Base-by-base conservation (phyloP, 2,329 filamentous ascomycete genomes). In the Fusarium nodosum region DNA sequence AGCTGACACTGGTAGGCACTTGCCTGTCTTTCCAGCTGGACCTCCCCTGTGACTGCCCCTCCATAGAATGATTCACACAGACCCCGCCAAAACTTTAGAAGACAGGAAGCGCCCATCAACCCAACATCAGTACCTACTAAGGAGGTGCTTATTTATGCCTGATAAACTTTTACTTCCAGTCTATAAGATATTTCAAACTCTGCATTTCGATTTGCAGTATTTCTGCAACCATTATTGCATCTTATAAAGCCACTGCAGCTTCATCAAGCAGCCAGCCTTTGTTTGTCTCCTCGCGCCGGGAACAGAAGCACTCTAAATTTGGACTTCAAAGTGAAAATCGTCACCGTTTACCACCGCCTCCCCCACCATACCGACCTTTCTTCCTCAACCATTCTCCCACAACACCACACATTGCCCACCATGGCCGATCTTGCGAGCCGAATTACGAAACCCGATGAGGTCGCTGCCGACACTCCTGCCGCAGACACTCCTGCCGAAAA, bases 401-500 rank as follows among this genome's bases (percentile, higher is more conserved):
- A 36, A 38, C 51, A 61, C 24, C 56, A 46, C 51, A 51, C 20
- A 42, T 39, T 28, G 36, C 46, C 31, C 70, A 74, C 56, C 20
- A 85, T 85, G 83, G 78, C 83, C 56, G 83, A 85, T 72, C 82
- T 86, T 44, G 84, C 84, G 48, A 85, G 82, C 74, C 83, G 84
- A 67, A 85, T 85, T 73, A 84, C 83, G 22, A 79, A 83, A 58
- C 84, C 84, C 5, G 79, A 78, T 20, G 78, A 77, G 56, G 73
- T 60, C 30, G 66, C 74, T 11, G 54, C 69, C 4, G 68, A 72
- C 72, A 39, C 36, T 20, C n/a, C 62, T 24, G 65, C 74, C 11
- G 54, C 66, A 3, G 64, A 68, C 13, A 60, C 71, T 22, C 53
- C 74, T 16, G 58, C 63, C 30, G 65, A 72, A 26, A 57, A 70